phyloP scores from a whole-genome alignment of 768 basidiomycete genomes.

The Lepiota venenata region DNA sequence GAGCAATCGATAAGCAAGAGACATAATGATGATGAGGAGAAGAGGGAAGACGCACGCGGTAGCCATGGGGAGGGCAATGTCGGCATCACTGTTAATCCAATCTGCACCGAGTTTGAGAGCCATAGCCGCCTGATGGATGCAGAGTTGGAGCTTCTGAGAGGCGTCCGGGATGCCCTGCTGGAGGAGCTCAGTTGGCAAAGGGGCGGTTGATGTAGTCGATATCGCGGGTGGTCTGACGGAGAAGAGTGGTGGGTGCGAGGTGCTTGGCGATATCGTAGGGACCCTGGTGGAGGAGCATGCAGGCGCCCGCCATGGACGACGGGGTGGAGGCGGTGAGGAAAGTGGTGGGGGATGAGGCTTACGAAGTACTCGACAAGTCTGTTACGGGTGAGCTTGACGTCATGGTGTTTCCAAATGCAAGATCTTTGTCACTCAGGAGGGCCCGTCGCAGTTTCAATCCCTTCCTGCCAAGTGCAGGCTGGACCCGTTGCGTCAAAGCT shows the following conservation, averaged over 20 bases:
- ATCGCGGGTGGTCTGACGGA: constrained; percentile 56
- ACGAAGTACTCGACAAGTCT: constrained; percentile 52
- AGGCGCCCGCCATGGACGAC: constrained; percentile 74
- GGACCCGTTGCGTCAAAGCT: too few species aligned
- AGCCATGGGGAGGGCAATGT: constrained; percentile 66
- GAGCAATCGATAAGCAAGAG: background rate
- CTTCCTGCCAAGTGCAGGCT: too few species aligned
- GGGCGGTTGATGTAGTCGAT: constrained; percentile 65
- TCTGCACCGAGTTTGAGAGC: constrained; percentile 52
- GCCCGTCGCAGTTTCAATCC: too few species aligned
- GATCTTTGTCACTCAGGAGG: too few species aligned
- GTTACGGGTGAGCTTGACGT: constrained; percentile 35
- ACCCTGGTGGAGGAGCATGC: constrained; percentile 63
- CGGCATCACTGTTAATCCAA: constrained; percentile 79
- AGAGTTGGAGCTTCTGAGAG: constrained; percentile 47
- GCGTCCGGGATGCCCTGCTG: constrained; percentile 48
- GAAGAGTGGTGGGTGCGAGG: constrained; percentile 25
- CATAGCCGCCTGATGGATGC: constrained; percentile 53
- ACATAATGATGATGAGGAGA: too few species aligned
- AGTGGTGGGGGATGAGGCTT: constrained; percentile 37
- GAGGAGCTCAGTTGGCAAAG: constrained; percentile 51
- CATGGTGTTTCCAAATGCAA: too few species aligned
- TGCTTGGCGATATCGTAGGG: constrained; percentile 30
- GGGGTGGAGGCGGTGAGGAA: constrained; percentile 50
- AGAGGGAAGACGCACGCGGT: constrained; percentile 45